A percentile compares a stretch with the other conserved stretches of the same genome.
Evolutionary conservation across 2,329 filamentous ascomycete genomes (phyloP).

Genomic region (Colletotrichum sp.): DNA sequence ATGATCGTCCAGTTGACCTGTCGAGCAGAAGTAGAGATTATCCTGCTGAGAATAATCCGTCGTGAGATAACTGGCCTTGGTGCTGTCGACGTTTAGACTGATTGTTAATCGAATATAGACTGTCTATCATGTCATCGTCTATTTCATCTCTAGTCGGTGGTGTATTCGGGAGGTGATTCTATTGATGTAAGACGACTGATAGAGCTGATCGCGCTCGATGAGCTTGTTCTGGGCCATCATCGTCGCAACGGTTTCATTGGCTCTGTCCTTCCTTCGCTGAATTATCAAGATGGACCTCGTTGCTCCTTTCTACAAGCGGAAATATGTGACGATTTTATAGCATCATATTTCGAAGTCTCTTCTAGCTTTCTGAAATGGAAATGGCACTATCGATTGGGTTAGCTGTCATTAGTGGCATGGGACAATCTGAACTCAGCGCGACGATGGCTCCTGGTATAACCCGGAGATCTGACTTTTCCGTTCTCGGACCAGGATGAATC

Average conservation of each 20-base stretch:
- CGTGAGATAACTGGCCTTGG: not conserved
- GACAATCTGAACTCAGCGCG: not conserved
- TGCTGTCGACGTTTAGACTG: not conserved
- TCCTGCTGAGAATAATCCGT: not conserved
- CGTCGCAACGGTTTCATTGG: not conserved
- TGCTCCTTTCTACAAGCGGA: accelerated
- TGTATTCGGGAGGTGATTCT: not conserved
- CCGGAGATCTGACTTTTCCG: not conserved
- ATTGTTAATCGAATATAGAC: not conserved
- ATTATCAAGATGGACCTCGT: not conserved
- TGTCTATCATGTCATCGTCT: not conserved
- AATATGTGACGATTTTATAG: not conserved
- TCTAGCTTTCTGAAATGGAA: not conserved
- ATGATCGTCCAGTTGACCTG: accelerated
- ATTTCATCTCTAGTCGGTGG: not conserved
- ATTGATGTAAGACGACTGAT: not conserved
- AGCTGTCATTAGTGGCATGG: not conserved
- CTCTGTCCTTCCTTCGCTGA: not conserved
- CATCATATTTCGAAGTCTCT: not conserved
- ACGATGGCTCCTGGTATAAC: not conserved
- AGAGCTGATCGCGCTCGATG: not conserved
- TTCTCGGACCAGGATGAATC: not conserved
- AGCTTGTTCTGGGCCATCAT: not conserved
- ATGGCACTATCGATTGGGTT: not conserved
- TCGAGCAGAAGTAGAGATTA: not conserved